Evolutionary conservation across 2,329 filamentous ascomycete genomes (phyloP), one percentile per base, ranked within the genome.

Genomic region (Calonectria ilicicola): DNA sequence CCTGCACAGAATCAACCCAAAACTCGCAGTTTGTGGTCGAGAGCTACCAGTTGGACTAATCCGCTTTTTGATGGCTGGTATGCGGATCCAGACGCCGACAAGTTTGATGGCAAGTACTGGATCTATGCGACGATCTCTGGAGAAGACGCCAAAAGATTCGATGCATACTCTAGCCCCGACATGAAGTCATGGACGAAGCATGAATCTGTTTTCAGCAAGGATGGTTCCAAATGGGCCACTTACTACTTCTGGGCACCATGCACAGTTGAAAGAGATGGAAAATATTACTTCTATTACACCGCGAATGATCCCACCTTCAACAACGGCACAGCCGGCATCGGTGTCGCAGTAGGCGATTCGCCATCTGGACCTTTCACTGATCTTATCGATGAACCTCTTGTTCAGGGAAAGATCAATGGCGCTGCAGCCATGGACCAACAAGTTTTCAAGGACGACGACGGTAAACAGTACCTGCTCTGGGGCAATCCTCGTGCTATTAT

Each of bases 241-340:
- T 46, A 42, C 15, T 26, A 26, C 23, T 27, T 63, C 19, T 63
- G 58, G 58, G 58, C 58, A 12, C 58, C 58, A 6, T 63, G 58
- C 58, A 63, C 58, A 1, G 40, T 63, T 19, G 58, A 63, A 5
- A 26, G 58, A 17, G 40, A 46, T 17, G 23, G 58, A 21, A 63
- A 63, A 46, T 63, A 44, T 10, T 63, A 63, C 23, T 42, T 63
- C 27, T 63, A 63, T 17, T 63, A 63, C 58, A 63, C 58, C 2
- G 58, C 58, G 40, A 63, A 63, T 21, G 38, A 63, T 14, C 58
- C 58, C 1, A 46, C 23, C 58, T 46, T 26, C 23, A 63, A 63
- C 40, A 63, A 26, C 12, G 35, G 40, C 7, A 63, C 38, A 21
- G 38, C 58, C 12, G 58, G 58, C 9, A 63, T 63, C 7, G 58